phyloP scores from a whole-genome alignment of 305 asterid species.

The Fraxinus sp. region DNA sequence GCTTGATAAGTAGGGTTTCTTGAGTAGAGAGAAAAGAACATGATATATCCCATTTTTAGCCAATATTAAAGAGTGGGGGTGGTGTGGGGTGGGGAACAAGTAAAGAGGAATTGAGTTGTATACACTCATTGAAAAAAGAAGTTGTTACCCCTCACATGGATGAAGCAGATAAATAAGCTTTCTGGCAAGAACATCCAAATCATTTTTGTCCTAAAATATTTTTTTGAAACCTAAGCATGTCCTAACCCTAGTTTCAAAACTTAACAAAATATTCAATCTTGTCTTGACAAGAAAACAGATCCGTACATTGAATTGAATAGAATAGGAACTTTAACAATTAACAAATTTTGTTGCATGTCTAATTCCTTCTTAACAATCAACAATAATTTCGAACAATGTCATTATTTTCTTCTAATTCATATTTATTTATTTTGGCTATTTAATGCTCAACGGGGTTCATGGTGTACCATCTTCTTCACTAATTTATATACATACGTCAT shows the following conservation, averaged over 20 bases:
- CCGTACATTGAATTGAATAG: background rate
- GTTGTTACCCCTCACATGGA: conserved; percentile 57
- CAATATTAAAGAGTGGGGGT: conserved; percentile 16
- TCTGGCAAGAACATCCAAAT: conserved; percentile 41
- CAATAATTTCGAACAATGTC: too few species aligned
- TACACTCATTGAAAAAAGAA: conserved; percentile 30
- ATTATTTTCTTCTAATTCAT: too few species aligned
- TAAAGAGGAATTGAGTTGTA: conserved; percentile 39
- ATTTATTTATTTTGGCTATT: too few species aligned
- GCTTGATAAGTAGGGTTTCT: conserved; percentile 25
- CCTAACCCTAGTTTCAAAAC: conserved; percentile 27
- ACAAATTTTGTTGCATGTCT: background rate
- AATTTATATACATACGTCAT: too few species aligned
- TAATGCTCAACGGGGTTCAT: too few species aligned
- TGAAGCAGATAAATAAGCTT: conserved; percentile 31
- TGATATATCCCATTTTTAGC: conserved; percentile 18
- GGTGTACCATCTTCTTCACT: too few species aligned
- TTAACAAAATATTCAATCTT: conserved; percentile 15
- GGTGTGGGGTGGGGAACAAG: background rate
- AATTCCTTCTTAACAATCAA: background rate
- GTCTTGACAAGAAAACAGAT: conserved; percentile 16
- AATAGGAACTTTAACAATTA: background rate
- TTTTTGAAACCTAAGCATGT: conserved; percentile 43
- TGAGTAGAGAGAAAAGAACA: conserved; percentile 39
- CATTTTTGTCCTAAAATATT: conserved; percentile 38